Base-by-base conservation (phyloP, 163 green algal genomes). In the Volvox carteri region DNA sequence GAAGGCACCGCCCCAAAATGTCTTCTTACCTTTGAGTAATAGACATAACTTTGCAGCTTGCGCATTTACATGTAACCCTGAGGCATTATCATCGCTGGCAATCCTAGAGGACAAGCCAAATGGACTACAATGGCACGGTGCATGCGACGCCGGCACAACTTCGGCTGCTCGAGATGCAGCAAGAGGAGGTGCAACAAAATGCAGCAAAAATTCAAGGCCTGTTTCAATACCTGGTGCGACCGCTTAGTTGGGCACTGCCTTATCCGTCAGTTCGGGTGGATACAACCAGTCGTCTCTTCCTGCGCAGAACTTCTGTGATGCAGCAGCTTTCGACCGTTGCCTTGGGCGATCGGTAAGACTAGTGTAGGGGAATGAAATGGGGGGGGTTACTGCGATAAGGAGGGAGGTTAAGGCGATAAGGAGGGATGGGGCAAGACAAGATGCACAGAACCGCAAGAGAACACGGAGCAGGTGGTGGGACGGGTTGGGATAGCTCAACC, bases 151-250 rank as follows among this genome's bases (percentile, higher is more conserved):
- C 75, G 25, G 33, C 37, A 12, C 60, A 84, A 48, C 46, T 84
- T 18, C n/a, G 33, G 75, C 48, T 62, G 48, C 19, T 80, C 33
- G 85, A 90, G 28, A 44, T 81, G 85, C 50, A 73, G 75, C 75
- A 79, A 7, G 58, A 80, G 58, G 54, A 73, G 25, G 19, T 86
- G 4, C 48, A 50, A 0, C 18, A 46, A 11, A 58, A 67, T 12
- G 62, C 67, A 1, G 14, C 77, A 0, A 77, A 84, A 41, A 58
- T 90, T 9, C 65, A 86, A 50, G 86, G 62, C 2, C 21, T 90
- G 0, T 77, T 90, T 42, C 46, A 90, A 19, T 90, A 77, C 62
- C 44, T 90, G 60, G 86, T 90, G 18, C 56, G 86, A 2, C 42
- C 18, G 68, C 42, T 19, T 25, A 52, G 78, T 39, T 77, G 52